These are phyloP conservation scores for Xenosphaeropsis pyriputrescens DNA, from an alignment of 2,329 filamentous ascomycete species.

Conservation along the genomic window DNA sequence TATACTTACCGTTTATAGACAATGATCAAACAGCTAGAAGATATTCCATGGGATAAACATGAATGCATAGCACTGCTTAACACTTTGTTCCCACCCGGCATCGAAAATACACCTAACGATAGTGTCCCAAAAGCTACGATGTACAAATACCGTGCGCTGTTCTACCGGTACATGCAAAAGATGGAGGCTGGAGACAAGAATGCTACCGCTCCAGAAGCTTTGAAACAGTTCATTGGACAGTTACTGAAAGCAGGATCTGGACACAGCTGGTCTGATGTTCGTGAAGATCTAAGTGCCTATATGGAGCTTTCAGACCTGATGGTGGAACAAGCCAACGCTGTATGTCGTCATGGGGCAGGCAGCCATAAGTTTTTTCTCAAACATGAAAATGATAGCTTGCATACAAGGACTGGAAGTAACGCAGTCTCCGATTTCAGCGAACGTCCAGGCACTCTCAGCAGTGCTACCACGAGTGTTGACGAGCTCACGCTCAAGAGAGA, in stretches of 20 bases:
- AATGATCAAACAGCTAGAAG: slow-evolving; percentile 11
- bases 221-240: slow-evolving; percentile 7
- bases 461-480: slow-evolving; percentile 2
- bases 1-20: slow-evolving; percentile 6
- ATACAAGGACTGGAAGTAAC: not conserved
- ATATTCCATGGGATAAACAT: slow-evolving; percentile 7
- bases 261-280: slow-evolving; percentile 8
- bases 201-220: slow-evolving; percentile 2
- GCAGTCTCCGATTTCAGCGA: slow-evolving; percentile 1
- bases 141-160: slow-evolving; percentile 9
- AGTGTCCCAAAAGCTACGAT: slow-evolving; percentile 6
- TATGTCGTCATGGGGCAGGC: not conserved
- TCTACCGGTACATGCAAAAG: slow-evolving; percentile 9
- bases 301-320: slow-evolving; percentile 9
- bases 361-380: too few species aligned
- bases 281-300: slow-evolving; percentile 8
- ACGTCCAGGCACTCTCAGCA: not conserved
- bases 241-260: slow-evolving; percentile 5
- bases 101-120: slow-evolving; percentile 10
- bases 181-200: slow-evolving; percentile 2
- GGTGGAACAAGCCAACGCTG: slow-evolving; percentile 9
- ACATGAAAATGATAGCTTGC: too few species aligned
- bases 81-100: slow-evolving; percentile 14
- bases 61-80: slow-evolving; percentile 15
- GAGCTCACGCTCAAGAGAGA: not conserved